phyloP scores from a whole-genome alignment of 306 rosid species.

The Datisca glomerata region DNA sequence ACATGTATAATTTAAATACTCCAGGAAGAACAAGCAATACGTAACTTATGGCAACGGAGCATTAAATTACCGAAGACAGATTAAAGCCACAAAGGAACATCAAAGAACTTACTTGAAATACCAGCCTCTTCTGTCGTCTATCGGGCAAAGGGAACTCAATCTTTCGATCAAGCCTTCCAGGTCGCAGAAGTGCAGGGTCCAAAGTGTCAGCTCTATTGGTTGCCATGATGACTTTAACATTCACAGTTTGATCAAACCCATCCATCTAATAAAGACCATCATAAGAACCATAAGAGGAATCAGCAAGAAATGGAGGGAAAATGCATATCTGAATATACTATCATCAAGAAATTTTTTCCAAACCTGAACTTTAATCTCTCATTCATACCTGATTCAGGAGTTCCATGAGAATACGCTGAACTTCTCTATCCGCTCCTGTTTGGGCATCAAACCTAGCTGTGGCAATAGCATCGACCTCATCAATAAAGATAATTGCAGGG shows the following conservation, averaged over 20 bases:
- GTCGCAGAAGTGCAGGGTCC: constrained; percentile 97
- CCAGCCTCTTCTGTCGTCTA: constrained; percentile 95
- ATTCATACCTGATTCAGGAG: constrained; percentile 77
- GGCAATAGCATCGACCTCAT: constrained; percentile 99
- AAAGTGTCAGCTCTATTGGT: constrained; percentile 96
- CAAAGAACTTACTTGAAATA: constrained; percentile 64
- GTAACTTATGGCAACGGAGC: no score
- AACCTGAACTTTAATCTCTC: no score
- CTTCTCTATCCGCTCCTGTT: constrained; percentile 99
- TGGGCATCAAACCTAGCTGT: constrained; percentile 99
- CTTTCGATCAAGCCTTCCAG: constrained; percentile 96
- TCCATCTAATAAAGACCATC: constrained; percentile 58
- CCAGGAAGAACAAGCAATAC: no score
- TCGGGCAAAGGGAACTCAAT: constrained; percentile 97
- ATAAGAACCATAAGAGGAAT: constrained; percentile 3
- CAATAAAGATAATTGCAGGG: constrained; percentile 96
- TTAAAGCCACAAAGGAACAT: constrained; percentile 1
- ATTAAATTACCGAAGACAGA: no score
- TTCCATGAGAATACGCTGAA: constrained; percentile 98
- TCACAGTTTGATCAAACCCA: constrained; percentile 97
- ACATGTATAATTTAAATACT: no score
- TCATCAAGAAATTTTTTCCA: background rate
- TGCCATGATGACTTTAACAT: constrained; percentile 98
- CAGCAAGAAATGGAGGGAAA: background rate
- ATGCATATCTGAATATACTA: background rate